Evolutionary conservation across 176 grass and related monocot species (phyloP).

Genomic region (Hyparrhenia diplandra): DNA sequence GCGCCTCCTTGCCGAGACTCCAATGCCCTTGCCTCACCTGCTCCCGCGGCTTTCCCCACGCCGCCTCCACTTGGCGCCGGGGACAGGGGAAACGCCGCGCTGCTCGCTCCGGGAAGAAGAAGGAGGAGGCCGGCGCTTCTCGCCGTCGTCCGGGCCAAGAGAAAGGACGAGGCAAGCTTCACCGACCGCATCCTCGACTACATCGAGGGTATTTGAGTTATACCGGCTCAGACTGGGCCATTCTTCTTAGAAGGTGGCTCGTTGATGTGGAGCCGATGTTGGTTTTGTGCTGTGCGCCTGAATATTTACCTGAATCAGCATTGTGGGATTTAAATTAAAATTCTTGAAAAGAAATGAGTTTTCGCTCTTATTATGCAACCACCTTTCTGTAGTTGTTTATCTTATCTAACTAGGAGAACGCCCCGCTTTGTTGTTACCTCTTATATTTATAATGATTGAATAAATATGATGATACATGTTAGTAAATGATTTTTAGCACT

Average conservation of each 20-base stretch:
- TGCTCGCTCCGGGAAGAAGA: background rate
- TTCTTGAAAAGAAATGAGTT: background rate
- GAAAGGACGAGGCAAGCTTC: constrained; percentile 81
- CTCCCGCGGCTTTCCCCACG: background rate
- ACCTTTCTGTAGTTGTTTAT: constrained; percentile 8
- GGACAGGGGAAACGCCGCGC: too few relatives aligned
- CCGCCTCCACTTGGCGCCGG: background rate
- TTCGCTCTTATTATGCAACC: background rate
- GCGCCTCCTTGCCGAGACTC: background rate
- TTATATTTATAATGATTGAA: too few relatives aligned
- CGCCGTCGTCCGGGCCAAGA: constrained; percentile 23
- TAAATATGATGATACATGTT: too few relatives aligned
- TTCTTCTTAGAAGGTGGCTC: background rate
- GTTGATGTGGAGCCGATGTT: background rate
- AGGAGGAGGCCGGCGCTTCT: background rate
- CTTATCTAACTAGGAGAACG: too few relatives aligned
- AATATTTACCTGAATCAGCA: background rate
- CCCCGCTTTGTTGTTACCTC: too few relatives aligned
- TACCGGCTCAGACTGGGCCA: too few relatives aligned
- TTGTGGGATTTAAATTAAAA: background rate
- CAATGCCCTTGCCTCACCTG: constrained; percentile 28
- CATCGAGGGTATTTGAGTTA: constrained; percentile 54
- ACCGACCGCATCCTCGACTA: constrained; percentile 86
- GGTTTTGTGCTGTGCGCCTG: background rate
- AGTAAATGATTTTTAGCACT: too few relatives aligned